These are phyloP conservation scores for Pythium vanterpoolii DNA, from an alignment of 352 stramenopile genomes.

Conservation along the genomic window DNA sequence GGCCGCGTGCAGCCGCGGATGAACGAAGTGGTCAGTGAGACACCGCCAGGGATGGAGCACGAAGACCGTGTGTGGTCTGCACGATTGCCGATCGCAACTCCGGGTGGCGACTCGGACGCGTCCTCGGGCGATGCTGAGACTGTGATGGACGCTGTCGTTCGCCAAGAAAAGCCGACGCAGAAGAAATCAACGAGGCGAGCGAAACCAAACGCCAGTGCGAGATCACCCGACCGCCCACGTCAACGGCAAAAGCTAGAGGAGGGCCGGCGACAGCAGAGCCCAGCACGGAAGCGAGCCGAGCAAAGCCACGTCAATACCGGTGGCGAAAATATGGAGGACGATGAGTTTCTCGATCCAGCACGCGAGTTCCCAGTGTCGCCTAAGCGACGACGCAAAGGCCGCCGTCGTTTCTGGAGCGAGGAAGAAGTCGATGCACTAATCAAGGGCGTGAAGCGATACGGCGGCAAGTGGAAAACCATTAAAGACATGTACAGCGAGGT, in stretches of 20 bases:
- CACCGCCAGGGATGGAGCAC: slow-evolving; percentile 12
- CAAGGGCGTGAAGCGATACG: slow-evolving; percentile 54
- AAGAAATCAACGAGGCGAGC: slow-evolving; percentile 10
- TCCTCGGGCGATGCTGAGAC: slow-evolving; percentile 13
- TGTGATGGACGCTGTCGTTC: slow-evolving; percentile 26
- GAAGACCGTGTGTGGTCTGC: slow-evolving; percentile 29
- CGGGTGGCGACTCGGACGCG: slow-evolving; percentile 14
- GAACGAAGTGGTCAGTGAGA: slow-evolving; percentile 25
- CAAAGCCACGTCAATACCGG: not conserved
- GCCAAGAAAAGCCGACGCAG: slow-evolving; percentile 21
- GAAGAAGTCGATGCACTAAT: slow-evolving; percentile 56
- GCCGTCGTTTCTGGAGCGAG: slow-evolving; percentile 42
- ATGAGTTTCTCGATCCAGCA: slow-evolving; percentile 12
- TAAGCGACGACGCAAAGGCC: slow-evolving; percentile 2
- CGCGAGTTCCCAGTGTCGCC: not conserved
- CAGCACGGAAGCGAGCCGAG: slow-evolving; percentile 1
- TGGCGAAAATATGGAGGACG: slow-evolving; percentile 21
- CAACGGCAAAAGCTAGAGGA: not conserved
- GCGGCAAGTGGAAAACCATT: slow-evolving; percentile 59
- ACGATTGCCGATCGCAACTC: slow-evolving; percentile 22
- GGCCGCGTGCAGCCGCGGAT: slow-evolving; percentile 3
- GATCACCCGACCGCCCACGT: not conserved
- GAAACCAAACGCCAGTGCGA: not conserved
- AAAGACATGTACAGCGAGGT: slow-evolving; percentile 48
- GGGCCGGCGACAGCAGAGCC: not conserved